Base-by-base conservation (phyloP, 2,329 filamentous ascomycete genomes). In the Alternaria triticimaculans region DNA sequence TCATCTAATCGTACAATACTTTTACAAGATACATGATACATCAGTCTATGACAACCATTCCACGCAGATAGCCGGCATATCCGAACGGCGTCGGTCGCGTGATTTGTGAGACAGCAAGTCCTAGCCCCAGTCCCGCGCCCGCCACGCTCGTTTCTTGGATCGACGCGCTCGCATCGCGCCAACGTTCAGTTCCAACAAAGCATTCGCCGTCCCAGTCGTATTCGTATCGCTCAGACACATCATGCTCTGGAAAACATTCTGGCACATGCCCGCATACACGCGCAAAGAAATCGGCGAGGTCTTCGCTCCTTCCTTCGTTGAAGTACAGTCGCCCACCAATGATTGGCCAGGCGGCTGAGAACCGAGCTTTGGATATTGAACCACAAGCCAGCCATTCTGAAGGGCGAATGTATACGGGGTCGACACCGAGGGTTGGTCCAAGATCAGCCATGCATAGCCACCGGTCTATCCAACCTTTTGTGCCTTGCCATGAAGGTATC, bases 341-440 rank as follows among this genome's bases (percentile, higher is more conserved):
- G 12, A 60, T 30, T 1, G 58, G 58, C 58, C 58, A 60, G 21
- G 44, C 50, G 4, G 51, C 50, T 21, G n/a, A 28, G 43, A 41
- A 50, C 21, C 58, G 43, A 20, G 14, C 25, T 12, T 12, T 55
- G 6, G 43, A 21, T 33, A 60, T 49, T 2, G 45, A 33, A 5
- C 58, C 58, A 12, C 58, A 43, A 2, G 58, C 58, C 37, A 60
- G 44, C 58, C 58, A 60, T 45, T 60, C 58, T 41, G 58, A 55
- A 2, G 26, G 18, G 6, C 43, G 28, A 1, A 60, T 26, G 20
- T 43, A 45, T 44, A 9, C 12, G 11, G 30, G 44, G 3, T 55
- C 43, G 6, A 55, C 18, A 23, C 15, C 30, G 20, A 60, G 23
- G 23, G 9, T 2, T 8, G 28, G 20, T 3, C 28, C 20, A 10